Base-by-base conservation (phyloP, 2,329 filamentous ascomycete species). In the Pezicula neosporulosa region DNA sequence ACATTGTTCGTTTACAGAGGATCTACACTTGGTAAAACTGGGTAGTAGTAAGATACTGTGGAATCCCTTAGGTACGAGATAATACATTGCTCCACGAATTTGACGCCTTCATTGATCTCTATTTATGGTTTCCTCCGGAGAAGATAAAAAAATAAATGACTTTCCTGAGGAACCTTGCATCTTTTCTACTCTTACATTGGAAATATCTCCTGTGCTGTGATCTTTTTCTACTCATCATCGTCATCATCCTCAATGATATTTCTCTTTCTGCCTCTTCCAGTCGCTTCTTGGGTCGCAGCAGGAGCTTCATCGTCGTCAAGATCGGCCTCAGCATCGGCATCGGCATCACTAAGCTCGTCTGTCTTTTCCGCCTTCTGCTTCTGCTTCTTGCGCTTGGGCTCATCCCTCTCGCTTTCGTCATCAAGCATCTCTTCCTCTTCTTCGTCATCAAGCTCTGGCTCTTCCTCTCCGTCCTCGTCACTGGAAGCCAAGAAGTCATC, bases 401-500 rank as follows among this genome's bases (percentile, higher is more conserved):
- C 52, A n/a, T 64, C 63, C 18, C 56, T 58, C 12, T 66, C 65
- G 38, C 60, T 65, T 9, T 78, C 77, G 8, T 81, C 77, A n/a
- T 79, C 76, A 36, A 77, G 60, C 3, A 79, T 57, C 36, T 65
- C 60, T 37, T 66, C 60, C 35, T 68, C 64, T 15, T 67, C 65
- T 16, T 69, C 65, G 9, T 67, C 64, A 1, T 87, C 84, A 18
- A 85, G 84, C 1, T 78, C 82, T 3, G 76, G 81, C 30, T 79
- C 82, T 52, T 75, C 71, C 38, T 81, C 82, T 39, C 70, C 67
- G 39, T 91, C 89, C 52, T 90, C 87, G 58, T 90, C 88, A 61
- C 86, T 90, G 3, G 77, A 77, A 3, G 86, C 89, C 50, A 93
- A 80, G 65, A 93, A 93, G 51, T 86, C 89, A 63, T 93, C 89